Base-by-base conservation (phyloP, 1,284 basidiomycete species). In the Papiliotrema fonsecae region DNA sequence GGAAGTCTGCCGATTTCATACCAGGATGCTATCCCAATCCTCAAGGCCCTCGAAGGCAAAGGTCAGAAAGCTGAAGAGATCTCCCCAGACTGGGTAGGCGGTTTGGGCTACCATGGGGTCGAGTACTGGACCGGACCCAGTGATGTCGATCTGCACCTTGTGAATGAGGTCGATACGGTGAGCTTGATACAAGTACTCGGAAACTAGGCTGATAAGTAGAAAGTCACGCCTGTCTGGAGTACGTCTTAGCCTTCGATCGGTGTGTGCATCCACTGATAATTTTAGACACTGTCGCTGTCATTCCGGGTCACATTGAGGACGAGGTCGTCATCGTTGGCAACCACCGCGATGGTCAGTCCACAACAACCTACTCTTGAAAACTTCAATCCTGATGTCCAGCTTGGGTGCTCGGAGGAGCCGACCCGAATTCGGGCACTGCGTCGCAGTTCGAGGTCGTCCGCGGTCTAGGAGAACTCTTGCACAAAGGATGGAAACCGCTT, bases 351-450 rank as follows among this genome's bases (percentile, higher is more conserved):
- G 88, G 86, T 82, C 46, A 53, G 78, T 68, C 6, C 26, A 4
- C 6, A 24, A 11, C 10, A 18, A 3, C 13, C 34, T 13, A 25
- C 32, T 3, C 31, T 13, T 27, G 4, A n/a, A 9, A 25, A 10
- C 4, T 6, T 10, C 18, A 32, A 36, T 24, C 44, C n/a, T 10
- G 14, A 6, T 31, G 6, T 27, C 10, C 38, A 63, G 72, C 74
- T 21, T 75, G 75, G 76, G 85, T 90, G 4, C 75, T 87, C 67
- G 89, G 88, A 27, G 91, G 80, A 0, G 70, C 82, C 7, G 94
- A 97, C 72, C 93, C 93, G 1, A 85, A 80, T 36, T 88, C 87
- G 14, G 92, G 93, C 7, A 89, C 90, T 0, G 88, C 86, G 1
- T 82, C 86, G n/a, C 75, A 93, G 16, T 81, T 85, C 60, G 91